phyloP scores from a whole-genome alignment of 495 filamentous ascomycete species.

The Lasiosphaeris hirsuta region DNA sequence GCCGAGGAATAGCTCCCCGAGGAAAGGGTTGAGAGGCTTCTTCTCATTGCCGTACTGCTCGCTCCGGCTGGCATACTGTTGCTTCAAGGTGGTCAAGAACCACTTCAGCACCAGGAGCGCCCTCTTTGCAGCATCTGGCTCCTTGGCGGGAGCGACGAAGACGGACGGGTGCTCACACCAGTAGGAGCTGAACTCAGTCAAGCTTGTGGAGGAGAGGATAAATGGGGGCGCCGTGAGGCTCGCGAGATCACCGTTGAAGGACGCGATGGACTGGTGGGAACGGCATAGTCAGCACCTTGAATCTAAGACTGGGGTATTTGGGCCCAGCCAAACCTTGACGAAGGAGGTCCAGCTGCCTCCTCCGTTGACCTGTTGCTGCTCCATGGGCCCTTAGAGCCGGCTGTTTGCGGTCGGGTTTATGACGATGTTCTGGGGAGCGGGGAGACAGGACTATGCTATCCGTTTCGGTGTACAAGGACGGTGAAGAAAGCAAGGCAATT shows the following conservation, averaged over 20 bases:
- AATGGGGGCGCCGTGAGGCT: conserved; percentile 93
- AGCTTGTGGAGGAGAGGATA: conserved; percentile 86
- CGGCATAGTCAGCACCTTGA: neutral
- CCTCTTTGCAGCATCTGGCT: conserved; percentile 77
- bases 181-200: conserved; percentile 94
- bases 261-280: conserved; percentile 72
- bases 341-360: conserved; percentile 49
- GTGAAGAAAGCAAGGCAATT: too few species aligned
- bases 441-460: too few species aligned
- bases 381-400: conserved; percentile 13
- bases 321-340: conserved; percentile 41
- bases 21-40: conserved; percentile 91
- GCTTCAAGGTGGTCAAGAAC: conserved; percentile 94
- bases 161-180: conserved; percentile 91
- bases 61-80: conserved; percentile 87
- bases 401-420: too few species aligned
- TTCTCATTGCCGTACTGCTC: conserved; percentile 94
- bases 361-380: conserved; percentile 31
- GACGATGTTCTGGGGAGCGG: too few species aligned
- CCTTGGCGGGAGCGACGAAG: conserved; percentile 81
- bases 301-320: neutral
- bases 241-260: conserved; percentile 93
- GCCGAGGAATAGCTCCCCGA: conserved; percentile 88
- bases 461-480: too few species aligned
- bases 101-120: conserved; percentile 88